Conservation (phyloP, 108 stramenopile genomes). For the Nannochloropsis gaditana region DNA sequence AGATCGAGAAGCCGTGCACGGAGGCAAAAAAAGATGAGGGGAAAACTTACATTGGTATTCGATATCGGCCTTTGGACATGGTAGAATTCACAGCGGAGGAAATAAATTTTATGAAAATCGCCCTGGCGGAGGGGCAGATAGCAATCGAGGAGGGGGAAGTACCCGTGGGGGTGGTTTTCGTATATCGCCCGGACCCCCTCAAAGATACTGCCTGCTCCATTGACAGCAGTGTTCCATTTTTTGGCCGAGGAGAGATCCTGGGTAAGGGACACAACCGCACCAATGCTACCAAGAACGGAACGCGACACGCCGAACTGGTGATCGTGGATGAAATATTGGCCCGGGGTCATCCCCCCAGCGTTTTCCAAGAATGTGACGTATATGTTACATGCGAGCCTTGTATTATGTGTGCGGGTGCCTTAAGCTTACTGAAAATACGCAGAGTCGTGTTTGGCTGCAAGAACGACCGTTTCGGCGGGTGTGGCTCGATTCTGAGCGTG, state of each 20-base stretch:
- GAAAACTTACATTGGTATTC: no score
- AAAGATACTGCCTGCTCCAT: neutral
- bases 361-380: conserved; percentile 31
- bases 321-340: conserved; percentile 36
- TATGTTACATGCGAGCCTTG: conserved; percentile 57
- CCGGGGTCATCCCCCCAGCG: conserved; percentile 12
- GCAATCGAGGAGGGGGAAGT: conserved; percentile 8
- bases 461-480: conserved; percentile 56
- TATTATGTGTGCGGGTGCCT: conserved; percentile 55
- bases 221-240: neutral
- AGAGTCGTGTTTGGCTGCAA: conserved; percentile 51
- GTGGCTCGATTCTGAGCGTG: conserved; percentile 52
- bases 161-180: conserved; percentile 18
- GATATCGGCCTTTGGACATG: no score
- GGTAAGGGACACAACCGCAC: conserved; percentile 35
- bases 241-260: neutral
- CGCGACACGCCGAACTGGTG: conserved; percentile 54
- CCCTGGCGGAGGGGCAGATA: conserved; percentile 18
- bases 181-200: neutral
- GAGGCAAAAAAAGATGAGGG: no score
- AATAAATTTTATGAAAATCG: neutral
- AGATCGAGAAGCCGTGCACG: no score
- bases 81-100: neutral
- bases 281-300: conserved; percentile 34
- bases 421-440: conserved; percentile 42